Conservation (phyloP, 2,329 filamentous ascomycete species). For the Aspergillus tubingensis region DNA sequence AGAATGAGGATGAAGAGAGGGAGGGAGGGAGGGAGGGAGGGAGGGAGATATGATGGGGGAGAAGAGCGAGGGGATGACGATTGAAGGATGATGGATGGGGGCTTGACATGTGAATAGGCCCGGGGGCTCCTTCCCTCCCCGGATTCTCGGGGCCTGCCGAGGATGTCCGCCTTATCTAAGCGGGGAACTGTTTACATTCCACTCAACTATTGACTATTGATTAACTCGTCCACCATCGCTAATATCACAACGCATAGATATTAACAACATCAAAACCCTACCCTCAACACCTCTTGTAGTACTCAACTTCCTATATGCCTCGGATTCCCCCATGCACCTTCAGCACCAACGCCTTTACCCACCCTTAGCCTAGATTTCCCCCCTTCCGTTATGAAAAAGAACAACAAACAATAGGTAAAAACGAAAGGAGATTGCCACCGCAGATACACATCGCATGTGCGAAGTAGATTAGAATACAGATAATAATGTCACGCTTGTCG, state of each 20-base stretch:
- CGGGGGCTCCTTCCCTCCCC: constrained; percentile 3
- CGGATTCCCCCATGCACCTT: neutral
- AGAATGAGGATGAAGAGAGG: neutral
- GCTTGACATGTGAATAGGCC: constrained; percentile 23
- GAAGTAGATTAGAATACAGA: constrained; percentile 1
- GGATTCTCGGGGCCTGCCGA: constrained; percentile 18
- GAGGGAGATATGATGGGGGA: no score
- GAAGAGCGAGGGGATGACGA: constrained; percentile 2
- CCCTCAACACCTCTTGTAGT: no score
- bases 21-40: neutral
- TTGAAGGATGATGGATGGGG: neutral
- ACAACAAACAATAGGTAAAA: no score
- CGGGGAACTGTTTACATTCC: neutral
- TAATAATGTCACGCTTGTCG: neutral
- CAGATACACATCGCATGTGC: neutral
- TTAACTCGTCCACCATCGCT: neutral
- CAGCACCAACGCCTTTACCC: neutral
- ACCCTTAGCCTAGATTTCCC: neutral
- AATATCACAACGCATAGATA: neutral
- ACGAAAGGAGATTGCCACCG: neutral
- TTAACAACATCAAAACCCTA: neutral
- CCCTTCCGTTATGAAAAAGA: neutral
- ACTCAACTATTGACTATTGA: no score
- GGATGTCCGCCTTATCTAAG: constrained; percentile 14
- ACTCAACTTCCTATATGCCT: no score